Evolutionary conservation across 345 rosid genomes (phyloP).

Genomic region (Streptanthus diversifolius): DNA sequence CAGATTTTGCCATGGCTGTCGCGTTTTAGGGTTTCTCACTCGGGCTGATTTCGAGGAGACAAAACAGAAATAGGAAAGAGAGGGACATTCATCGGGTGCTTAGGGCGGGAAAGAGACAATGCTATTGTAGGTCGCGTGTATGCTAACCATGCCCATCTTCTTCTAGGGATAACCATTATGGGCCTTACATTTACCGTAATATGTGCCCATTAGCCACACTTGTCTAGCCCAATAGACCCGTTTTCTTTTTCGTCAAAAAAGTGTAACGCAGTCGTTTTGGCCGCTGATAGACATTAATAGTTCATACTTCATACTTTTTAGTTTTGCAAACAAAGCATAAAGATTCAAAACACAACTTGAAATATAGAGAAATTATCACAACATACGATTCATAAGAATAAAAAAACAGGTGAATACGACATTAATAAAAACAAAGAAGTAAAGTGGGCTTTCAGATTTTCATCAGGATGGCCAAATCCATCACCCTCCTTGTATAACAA

Average conservation of each 20-base stretch:
- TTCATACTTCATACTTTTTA: too few species aligned
- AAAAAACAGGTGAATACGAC: neutral
- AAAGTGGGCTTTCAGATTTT: neutral
- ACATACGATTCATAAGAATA: neutral
- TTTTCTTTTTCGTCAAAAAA: neutral
- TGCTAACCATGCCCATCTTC: neutral
- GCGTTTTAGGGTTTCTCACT: conserved; percentile 12
- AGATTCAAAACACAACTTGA: neutral
- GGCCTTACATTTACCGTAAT: neutral
- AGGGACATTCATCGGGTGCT: neutral
- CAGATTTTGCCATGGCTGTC: conserved; percentile 46
- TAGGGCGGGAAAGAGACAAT: conserved; percentile 23
- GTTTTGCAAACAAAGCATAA: neutral
- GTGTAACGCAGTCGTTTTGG: neutral
- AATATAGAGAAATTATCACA: neutral
- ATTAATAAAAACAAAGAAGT: neutral
- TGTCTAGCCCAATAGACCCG: neutral
- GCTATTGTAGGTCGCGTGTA: conserved; percentile 14
- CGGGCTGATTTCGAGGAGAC: conserved; percentile 1
- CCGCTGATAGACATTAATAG: too few species aligned
- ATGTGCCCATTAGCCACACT: neutral
- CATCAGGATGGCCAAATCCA: neutral
- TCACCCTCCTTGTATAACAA: conserved; percentile 2
- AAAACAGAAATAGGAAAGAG: neutral
- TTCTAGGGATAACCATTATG: neutral